Percentiles rank a stretch among this genome's conserved stretches.
Conservation (phyloP, 257 asterid genomes). For the Solanum dulcamara region DNA sequence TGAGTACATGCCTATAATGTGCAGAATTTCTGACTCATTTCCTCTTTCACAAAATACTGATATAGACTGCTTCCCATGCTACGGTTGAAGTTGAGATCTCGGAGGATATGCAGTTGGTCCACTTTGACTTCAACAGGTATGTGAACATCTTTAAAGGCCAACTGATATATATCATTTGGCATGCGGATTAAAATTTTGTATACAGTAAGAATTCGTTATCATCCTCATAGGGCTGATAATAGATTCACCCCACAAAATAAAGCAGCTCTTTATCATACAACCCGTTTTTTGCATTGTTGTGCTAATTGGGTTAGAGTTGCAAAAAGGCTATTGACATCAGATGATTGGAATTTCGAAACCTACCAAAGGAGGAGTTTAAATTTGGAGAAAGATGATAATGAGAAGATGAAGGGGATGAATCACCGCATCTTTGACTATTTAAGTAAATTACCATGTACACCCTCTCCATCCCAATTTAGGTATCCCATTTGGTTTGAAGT, state of each 20-base stretch:
- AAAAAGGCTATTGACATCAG: not conserved
- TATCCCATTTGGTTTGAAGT: not conserved
- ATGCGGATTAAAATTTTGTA: not conserved
- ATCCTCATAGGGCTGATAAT: not conserved
- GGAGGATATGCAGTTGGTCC: constrained; percentile 13
- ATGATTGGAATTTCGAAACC: not conserved
- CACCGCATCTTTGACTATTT: not conserved
- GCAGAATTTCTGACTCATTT: not conserved
- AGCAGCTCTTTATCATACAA: not conserved
- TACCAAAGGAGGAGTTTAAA: not conserved
- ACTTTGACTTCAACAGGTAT: constrained; percentile 13
- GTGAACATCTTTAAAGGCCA: not conserved
- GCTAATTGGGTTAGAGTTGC: not conserved
- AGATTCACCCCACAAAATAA: not conserved
- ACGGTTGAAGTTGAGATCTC: constrained; percentile 18
- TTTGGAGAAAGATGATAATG: not conserved
- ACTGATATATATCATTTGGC: not conserved
- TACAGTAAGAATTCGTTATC: not conserved
- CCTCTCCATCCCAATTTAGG: not conserved
- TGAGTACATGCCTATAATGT: not conserved
- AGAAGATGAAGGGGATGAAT: not conserved
- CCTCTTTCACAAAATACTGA: not conserved
- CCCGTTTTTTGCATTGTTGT: not conserved
- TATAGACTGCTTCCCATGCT: constrained; percentile 9
- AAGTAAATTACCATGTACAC: not conserved